Evolutionary conservation across 1,284 basidiomycete species (phyloP).

Genomic region (Xerocomus nothofagi): DNA sequence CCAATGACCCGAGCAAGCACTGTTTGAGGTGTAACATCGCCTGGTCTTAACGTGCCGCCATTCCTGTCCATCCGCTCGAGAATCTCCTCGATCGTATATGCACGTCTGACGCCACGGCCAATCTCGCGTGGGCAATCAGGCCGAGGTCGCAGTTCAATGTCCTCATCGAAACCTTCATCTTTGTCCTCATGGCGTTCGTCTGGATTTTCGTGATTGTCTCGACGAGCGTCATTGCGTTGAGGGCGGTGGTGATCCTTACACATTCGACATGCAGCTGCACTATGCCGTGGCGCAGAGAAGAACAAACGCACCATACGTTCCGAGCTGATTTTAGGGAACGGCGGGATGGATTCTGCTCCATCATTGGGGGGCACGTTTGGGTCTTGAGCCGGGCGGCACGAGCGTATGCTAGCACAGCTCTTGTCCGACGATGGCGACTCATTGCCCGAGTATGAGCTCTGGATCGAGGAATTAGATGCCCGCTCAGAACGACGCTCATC

Average conservation of each 20-base stretch:
- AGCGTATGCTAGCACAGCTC: background rate
- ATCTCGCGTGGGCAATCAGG: slow-evolving; percentile 1
- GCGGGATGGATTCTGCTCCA: slow-evolving; percentile 41
- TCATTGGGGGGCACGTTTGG: slow-evolving; percentile 2
- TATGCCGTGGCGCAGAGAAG: slow-evolving; percentile 75
- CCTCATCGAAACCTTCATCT: slow-evolving; percentile 22
- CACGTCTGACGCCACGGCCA: slow-evolving; percentile 3
- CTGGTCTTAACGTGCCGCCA: slow-evolving; percentile 22
- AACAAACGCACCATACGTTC: slow-evolving; percentile 75
- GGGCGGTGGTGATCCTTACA: slow-evolving; percentile 49
- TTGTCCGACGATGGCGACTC: slow-evolving; percentile 10
- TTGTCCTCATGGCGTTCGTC: slow-evolving; percentile 3
- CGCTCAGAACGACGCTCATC: slow-evolving; percentile 38
- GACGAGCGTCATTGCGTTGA: background rate
- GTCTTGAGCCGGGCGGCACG: slow-evolving; percentile 3
- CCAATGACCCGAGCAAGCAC: slow-evolving; percentile 74
- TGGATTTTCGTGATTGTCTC: background rate
- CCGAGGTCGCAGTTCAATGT: slow-evolving; percentile 2
- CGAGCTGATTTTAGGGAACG: slow-evolving; percentile 81
- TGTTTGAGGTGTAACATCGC: slow-evolving; percentile 72
- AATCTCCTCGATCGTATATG: slow-evolving; percentile 27
- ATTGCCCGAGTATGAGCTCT: slow-evolving; percentile 13
- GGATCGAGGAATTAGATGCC: slow-evolving; percentile 31
- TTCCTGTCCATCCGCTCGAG: slow-evolving; percentile 30
- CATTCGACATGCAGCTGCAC: slow-evolving; percentile 62